Evolutionary conservation across 257 asterid species (phyloP).

Genomic region (Misopates orontium): DNA sequence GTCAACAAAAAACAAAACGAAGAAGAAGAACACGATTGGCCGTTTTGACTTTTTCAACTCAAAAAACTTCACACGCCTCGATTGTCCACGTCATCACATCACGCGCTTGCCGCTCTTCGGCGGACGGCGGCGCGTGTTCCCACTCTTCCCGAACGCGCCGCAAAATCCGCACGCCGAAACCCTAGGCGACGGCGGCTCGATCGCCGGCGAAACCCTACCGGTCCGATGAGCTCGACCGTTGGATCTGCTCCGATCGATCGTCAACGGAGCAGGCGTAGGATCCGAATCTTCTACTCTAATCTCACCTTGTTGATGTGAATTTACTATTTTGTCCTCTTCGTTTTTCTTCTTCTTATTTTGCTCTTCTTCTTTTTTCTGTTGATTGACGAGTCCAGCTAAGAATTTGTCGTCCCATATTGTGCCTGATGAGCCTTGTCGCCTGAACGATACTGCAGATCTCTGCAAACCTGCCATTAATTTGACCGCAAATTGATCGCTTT

Average conservation of each 20-base stretch:
- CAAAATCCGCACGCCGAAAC: constrained; percentile 49
- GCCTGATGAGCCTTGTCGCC: constrained; percentile 67
- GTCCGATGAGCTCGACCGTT: constrained; percentile 41
- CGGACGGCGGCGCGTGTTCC: constrained; percentile 40
- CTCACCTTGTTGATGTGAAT: no score
- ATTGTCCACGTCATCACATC: constrained; percentile 25
- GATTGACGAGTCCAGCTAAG: constrained; percentile 34
- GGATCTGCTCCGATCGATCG: constrained; percentile 56
- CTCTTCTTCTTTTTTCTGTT: constrained; percentile 26
- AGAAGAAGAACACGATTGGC: constrained; percentile 3
- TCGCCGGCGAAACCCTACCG: constrained; percentile 41
- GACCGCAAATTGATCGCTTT: no score
- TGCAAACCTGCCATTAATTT: constrained; percentile 49
- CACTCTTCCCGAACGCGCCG: constrained; percentile 35
- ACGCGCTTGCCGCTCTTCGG: constrained; percentile 41
- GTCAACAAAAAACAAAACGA: not conserved
- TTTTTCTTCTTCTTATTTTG: constrained; percentile 7
- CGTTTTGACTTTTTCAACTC: not conserved
- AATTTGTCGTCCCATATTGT: constrained; percentile 54
- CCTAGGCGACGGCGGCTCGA: constrained; percentile 60
- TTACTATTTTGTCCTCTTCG: not conserved
- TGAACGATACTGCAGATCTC: constrained; percentile 54
- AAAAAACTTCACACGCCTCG: constrained; percentile 40
- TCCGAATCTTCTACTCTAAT: not conserved
- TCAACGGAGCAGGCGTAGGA: constrained; percentile 30